Percentiles rank a stretch among this genome's conserved stretches.
phyloP scores from a whole-genome alignment of 805 yeast genomes.

The Hanseniaspora guilliermondii region DNA sequence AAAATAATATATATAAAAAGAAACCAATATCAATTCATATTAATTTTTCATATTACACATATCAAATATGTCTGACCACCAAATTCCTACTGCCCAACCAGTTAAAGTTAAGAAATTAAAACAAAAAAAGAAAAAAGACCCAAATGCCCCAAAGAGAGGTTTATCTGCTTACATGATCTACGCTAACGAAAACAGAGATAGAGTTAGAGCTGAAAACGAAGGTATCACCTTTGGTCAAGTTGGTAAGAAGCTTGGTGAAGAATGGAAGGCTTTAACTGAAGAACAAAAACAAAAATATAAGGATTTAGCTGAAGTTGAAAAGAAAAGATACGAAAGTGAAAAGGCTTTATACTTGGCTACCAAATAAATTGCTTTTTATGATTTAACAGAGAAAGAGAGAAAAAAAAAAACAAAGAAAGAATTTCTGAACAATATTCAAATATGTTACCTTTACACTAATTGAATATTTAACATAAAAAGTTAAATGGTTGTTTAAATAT shows the following conservation, averaged over 20 bases:
- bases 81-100: conserved; percentile 7
- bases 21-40: neutral
- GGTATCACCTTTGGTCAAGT: conserved; percentile 92
- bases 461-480: no score
- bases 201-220: conserved; percentile 90
- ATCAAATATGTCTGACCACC: conserved; percentile 27
- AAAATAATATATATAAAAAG: neutral
- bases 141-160: conserved; percentile 98
- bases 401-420: no score
- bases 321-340: conserved; percentile 93
- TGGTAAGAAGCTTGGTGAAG: conserved; percentile 89
- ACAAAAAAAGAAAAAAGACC: conserved; percentile 49
- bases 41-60: neutral
- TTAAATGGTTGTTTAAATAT: neutral
- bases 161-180: conserved; percentile 97
- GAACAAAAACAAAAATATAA: conserved; percentile 85
- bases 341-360: conserved; percentile 69
- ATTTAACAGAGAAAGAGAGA: no score
- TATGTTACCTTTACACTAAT: no score
- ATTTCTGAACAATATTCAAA: no score
- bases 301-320: conserved; percentile 86
- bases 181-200: conserved; percentile 94
- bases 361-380: conserved; percentile 24
- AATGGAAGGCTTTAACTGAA: conserved; percentile 80
- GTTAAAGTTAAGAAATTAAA: conserved; percentile 21